Evolutionary conservation across 495 filamentous ascomycete genomes (phyloP).

Genomic region (Penicillium steckii): DNA sequence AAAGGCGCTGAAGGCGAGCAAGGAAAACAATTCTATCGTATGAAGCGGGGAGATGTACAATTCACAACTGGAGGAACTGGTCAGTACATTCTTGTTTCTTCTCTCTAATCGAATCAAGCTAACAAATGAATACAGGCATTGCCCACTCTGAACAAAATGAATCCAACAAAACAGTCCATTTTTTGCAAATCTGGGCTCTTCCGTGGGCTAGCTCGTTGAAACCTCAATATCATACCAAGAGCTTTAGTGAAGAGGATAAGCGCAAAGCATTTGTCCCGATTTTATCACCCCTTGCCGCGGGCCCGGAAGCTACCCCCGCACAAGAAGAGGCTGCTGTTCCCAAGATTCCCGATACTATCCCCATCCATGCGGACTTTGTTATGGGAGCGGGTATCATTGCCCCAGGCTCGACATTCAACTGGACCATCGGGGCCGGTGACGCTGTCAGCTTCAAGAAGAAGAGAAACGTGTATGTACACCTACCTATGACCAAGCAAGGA

Average conservation of each 20-base stretch:
- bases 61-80: conserved; percentile 77
- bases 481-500: conserved; percentile 73
- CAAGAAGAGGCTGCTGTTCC: conserved; percentile 61
- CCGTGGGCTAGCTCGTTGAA: conserved; percentile 67
- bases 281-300: conserved; percentile 67
- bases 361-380: conserved; percentile 75
- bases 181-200: conserved; percentile 79
- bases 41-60: conserved; percentile 76
- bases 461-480: conserved; percentile 72
- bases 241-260: conserved; percentile 68
- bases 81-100: conserved; percentile 18
- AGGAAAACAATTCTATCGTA: conserved; percentile 61
- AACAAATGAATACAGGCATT: conserved; percentile 49
- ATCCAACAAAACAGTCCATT: conserved; percentile 63
- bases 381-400: conserved; percentile 71
- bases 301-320: conserved; percentile 51
- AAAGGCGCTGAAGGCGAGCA: conserved; percentile 53
- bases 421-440: conserved; percentile 55
- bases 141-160: conserved; percentile 77
- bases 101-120: background rate
- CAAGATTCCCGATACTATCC: conserved; percentile 60
- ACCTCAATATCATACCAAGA: conserved; percentile 68
- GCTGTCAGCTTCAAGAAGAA: conserved; percentile 42
- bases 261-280: conserved; percentile 64
- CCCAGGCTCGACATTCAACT: conserved; percentile 54